Conservation (phyloP, 1,284 basidiomycete species). For the Apiotrichum laibachii region DNA sequence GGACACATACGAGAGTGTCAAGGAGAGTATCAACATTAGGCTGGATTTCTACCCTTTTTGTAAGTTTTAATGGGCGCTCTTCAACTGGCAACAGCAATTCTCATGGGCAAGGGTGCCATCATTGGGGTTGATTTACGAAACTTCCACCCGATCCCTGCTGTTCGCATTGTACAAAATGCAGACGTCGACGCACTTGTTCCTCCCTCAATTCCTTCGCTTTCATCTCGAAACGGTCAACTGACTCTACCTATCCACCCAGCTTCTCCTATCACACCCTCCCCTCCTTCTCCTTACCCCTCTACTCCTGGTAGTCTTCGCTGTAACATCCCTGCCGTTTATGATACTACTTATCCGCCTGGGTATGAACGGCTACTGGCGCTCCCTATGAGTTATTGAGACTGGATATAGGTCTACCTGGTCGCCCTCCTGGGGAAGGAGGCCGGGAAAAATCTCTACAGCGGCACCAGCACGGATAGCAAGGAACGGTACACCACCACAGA, state of each 20-base stretch:
- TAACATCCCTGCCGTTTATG: no score
- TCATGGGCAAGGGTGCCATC: constrained; percentile 98
- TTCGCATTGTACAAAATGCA: constrained; percentile 90
- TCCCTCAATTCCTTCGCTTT: constrained; percentile 92
- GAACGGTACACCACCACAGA: constrained; percentile 75
- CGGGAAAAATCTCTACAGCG: no score
- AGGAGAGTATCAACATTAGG: constrained; percentile 86
- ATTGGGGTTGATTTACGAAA: constrained; percentile 92
- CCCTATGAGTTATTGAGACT: no score
- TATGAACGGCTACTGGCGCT: no score
- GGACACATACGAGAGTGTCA: constrained; percentile 64
- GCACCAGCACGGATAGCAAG: constrained; percentile 78
- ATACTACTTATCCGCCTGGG: no score
- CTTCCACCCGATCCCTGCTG: constrained; percentile 71
- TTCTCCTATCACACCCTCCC: no score
- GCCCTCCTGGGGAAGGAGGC: no score
- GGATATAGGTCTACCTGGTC: no score
- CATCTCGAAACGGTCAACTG: no score
- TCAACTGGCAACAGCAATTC: constrained; percentile 62
- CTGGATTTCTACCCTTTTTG: constrained; percentile 95
- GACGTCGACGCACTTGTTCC: constrained; percentile 91
- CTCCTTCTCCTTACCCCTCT: no score
- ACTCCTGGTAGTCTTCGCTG: no score
- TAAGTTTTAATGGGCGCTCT: constrained; percentile 48
- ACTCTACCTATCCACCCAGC: no score